Percentiles rank a stretch among this genome's conserved stretches.
Conservation (phyloP, 2,329 filamentous ascomycete genomes). For the Verruconis gallopava region DNA sequence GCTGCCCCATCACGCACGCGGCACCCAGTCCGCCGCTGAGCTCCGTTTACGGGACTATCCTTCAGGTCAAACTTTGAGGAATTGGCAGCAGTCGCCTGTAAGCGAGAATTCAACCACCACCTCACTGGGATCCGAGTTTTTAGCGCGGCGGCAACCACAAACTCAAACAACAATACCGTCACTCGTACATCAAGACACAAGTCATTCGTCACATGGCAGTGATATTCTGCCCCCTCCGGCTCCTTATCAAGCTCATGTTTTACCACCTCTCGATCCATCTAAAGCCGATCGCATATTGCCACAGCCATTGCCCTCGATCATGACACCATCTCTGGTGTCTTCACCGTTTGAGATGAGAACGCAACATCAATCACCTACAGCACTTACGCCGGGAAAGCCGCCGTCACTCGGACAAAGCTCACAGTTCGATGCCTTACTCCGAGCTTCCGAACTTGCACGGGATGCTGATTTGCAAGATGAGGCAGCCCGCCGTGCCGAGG, state of each 20-base stretch:
- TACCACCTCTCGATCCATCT: constrained; percentile 18
- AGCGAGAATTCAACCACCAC: not conserved
- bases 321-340: not conserved
- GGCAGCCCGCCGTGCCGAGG: not conserved
- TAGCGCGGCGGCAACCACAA: constrained; percentile 2
- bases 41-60: constrained; percentile 1
- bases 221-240: constrained; percentile 14
- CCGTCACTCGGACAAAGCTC: constrained; percentile 15
- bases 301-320: constrained; percentile 22
- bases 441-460: constrained; percentile 25
- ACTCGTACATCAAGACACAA: constrained; percentile 27
- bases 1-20: constrained; percentile 8
- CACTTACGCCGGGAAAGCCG: not conserved
- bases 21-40: constrained; percentile 3
- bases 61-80: not conserved
- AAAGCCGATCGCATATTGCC: constrained; percentile 25
- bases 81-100: not conserved
- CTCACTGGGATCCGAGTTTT: not conserved
- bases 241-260: constrained; percentile 20
- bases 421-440: constrained; percentile 22
- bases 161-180: constrained; percentile 14
- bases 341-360: constrained; percentile 17
- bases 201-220: constrained; percentile 27
- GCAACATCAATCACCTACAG: constrained; percentile 10
- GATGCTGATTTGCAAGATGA: constrained; percentile 16